A percentile compares a stretch with the other conserved stretches of the same genome.
These are phyloP conservation scores for Phoenix dactylifera DNA, from an alignment of 176 grass and related monocot genomes.

Conservation along the genomic window DNA sequence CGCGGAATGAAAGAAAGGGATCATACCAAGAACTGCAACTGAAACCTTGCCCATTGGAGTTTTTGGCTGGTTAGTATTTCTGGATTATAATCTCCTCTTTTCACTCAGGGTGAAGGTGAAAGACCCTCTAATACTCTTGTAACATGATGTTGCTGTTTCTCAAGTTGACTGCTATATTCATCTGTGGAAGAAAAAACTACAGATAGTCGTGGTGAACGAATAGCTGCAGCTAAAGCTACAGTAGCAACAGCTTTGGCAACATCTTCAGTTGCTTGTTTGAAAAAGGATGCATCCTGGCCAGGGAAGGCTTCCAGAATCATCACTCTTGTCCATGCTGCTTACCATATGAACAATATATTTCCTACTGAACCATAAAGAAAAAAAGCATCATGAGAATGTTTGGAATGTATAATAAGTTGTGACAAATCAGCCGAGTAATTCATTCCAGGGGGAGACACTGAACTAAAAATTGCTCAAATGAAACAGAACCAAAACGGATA, in stretches of 20 bases:
- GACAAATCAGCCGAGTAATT: too few relatives aligned
- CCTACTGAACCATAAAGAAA: too few relatives aligned
- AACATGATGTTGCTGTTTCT: slow-evolving; percentile 76
- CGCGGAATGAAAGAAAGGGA: slow-evolving; percentile 6
- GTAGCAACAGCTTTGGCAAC: slow-evolving; percentile 45
- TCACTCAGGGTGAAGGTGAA: slow-evolving; percentile 52
- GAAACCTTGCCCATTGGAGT: slow-evolving; percentile 84
- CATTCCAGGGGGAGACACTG: too few relatives aligned
- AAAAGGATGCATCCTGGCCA: slow-evolving; percentile 20
- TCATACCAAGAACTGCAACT: slow-evolving; percentile 66
- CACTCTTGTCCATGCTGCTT: slow-evolving; percentile 17
- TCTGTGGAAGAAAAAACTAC: slow-evolving; percentile 50
- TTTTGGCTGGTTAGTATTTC: slow-evolving; percentile 86
- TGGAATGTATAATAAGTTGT: too few relatives aligned
- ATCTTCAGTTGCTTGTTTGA: slow-evolving; percentile 75
- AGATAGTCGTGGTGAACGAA: slow-evolving; percentile 45
- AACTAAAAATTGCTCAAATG: too few relatives aligned
- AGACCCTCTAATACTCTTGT: slow-evolving; percentile 64
- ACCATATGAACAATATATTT: too few relatives aligned
- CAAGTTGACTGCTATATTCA: slow-evolving; percentile 52
- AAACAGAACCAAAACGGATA: too few relatives aligned
- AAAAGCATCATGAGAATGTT: too few relatives aligned
- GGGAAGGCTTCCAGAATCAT: slow-evolving; percentile 13
- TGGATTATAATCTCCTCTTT: slow-evolving; percentile 62
- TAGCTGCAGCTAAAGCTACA: slow-evolving; percentile 49